Base-by-base conservation (phyloP, 2,329 filamentous ascomycete species). In the Aspergillus fijiensis region DNA sequence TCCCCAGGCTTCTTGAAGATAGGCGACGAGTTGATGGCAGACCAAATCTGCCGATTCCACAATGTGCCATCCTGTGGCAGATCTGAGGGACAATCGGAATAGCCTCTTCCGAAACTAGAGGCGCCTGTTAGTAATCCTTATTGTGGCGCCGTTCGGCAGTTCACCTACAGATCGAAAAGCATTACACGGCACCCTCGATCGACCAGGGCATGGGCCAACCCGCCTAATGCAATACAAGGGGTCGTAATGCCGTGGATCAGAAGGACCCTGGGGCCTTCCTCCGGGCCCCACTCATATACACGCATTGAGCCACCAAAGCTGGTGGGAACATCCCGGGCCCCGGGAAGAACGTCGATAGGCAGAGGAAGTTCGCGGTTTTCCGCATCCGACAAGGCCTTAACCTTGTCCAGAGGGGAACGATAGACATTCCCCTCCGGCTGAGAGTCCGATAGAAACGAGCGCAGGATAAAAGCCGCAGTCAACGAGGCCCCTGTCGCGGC, bases 211-310 rank as follows among this genome's bases (percentile, higher is more conserved):
- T 86, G 80, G 14, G 89, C 89, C 39, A 95, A 72, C 48, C 84
- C 82, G 2, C 86, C 87, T 19, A 94, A 77, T 0, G 89, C 83
- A 51, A 93, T 79, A 62, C 87, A 87, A 0, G 92, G 91, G 5
- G 91, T 95, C 53, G 87, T 90, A 68, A 95, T 93, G 5, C 92
- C 92, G 73, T 94, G 92, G 16, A 96, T 77, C 27, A 96, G 78
- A 14, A 96, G 77, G 1, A 94, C 86, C 69, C 88, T 92, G 29
- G 86, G 82, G 1, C 90, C 91, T 39, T 83, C 77, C 60, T 86
- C 82, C 0, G 90, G 89, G 0, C 92, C 92, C 84, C 88, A 95
- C 79, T 96, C 92, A 71, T 92, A 94, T 3, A 91, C 87, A 50
- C 88, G 80, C 62, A 91, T 84, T 4, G 79, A 85, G 16, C 91